phyloP scores from a whole-genome alignment of 495 filamentous ascomycete genomes.

The Venustampulla echinocandica region DNA sequence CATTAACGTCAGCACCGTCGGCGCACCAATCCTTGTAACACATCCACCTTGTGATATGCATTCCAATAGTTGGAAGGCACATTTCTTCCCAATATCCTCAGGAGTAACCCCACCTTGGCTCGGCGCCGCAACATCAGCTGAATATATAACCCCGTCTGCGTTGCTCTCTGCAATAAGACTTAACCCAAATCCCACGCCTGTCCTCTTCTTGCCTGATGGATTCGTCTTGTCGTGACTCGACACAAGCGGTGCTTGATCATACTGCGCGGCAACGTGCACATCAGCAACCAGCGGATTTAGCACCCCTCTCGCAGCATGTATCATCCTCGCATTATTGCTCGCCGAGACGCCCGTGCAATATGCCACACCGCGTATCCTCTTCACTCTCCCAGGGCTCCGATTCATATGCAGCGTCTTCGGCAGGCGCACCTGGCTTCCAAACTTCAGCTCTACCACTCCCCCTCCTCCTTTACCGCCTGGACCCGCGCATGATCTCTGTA shows the following conservation, averaged over 20 bases:
- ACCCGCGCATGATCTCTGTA: conserved; percentile 68
- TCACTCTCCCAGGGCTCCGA: conserved; percentile 66
- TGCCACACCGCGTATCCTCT: conserved; percentile 83
- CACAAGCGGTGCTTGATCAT: conserved; percentile 65
- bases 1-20: conserved; percentile 79
- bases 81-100: conserved; percentile 82
- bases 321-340: conserved; percentile 91
- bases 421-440: conserved; percentile 82
- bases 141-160: conserved; percentile 67
- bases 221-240: conserved; percentile 51
- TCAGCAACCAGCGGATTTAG: conserved; percentile 80
- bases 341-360: conserved; percentile 84
- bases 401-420: conserved; percentile 94
- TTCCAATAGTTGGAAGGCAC: conserved; percentile 84
- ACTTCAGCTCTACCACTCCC: conserved; percentile 87
- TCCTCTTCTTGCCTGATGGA: conserved; percentile 53
- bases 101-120: conserved; percentile 71
- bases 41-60: conserved; percentile 73
- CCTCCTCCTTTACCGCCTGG: conserved; percentile 65
- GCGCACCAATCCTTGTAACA: conserved; percentile 57
- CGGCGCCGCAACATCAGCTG: conserved; percentile 77
- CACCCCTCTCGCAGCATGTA: conserved; percentile 77
- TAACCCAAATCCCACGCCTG: conserved; percentile 82
- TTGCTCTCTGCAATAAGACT: conserved; percentile 86
- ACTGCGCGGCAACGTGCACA: conserved; percentile 64